phyloP scores from a whole-genome alignment of 139 green algal genomes.

The Coelastrella sp. region DNA sequence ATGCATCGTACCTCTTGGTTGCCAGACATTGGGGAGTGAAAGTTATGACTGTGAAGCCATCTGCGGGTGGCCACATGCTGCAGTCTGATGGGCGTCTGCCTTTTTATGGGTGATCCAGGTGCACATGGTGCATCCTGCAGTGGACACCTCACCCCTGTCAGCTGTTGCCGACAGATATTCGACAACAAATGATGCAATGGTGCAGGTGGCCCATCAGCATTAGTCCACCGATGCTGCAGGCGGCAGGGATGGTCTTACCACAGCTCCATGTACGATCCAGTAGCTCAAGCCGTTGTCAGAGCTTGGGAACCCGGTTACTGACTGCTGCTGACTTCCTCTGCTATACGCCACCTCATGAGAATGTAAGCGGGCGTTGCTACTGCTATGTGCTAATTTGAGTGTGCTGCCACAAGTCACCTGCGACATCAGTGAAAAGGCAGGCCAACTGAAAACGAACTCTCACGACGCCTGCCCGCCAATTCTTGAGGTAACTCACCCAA shows the following conservation, averaged over 20 bases:
- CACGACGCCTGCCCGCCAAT: not conserved
- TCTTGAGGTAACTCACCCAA: constrained; percentile 6
- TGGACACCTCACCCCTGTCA: not conserved
- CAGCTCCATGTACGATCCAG: constrained; percentile 77
- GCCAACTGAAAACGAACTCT: constrained; percentile 5
- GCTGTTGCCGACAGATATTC: not conserved
- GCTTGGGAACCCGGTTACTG: constrained; percentile 75
- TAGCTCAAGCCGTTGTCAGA: constrained; percentile 78
- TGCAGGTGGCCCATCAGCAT: not conserved
- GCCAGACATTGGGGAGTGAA: constrained; percentile 83
- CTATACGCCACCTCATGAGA: constrained; percentile 91
- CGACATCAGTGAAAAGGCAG: not conserved
- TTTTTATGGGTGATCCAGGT: constrained; percentile 73
- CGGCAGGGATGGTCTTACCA: constrained; percentile 43
- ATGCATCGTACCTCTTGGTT: constrained; percentile 82
- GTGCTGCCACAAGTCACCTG: constrained; percentile 93
- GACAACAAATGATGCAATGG: too few relatives aligned
- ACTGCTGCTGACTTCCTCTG: constrained; percentile 90
- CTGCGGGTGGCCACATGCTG: constrained; percentile 85
- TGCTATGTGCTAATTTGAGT: constrained; percentile 85
- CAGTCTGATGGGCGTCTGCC: constrained; percentile 73
- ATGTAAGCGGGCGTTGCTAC: constrained; percentile 78
- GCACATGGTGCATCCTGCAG: constrained; percentile 70
- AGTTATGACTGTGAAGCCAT: constrained; percentile 95
- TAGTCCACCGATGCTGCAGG: not conserved